A percentile compares a stretch with the other conserved stretches of the same genome.
These are phyloP conservation scores for Entomophthora muscae DNA, from an alignment of 371 early-diverging fungal genomes.

Conservation along the genomic window DNA sequence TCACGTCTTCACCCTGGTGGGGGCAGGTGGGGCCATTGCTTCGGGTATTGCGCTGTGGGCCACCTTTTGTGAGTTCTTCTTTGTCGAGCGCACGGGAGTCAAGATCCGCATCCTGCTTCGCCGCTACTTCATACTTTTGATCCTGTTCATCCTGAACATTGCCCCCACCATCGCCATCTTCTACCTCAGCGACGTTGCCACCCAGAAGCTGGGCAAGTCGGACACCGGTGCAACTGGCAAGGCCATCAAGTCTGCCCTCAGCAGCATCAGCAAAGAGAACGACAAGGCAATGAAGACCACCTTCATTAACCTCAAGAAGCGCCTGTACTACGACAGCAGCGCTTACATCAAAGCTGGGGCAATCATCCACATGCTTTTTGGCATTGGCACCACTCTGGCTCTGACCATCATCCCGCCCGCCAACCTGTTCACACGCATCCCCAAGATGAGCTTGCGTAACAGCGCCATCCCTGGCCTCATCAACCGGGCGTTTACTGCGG, in stretches of 20 bases:
- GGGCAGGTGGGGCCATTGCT: constrained; percentile 48
- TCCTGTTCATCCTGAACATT: constrained; percentile 39
- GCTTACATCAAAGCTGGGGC: constrained; percentile 36
- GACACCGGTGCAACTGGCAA: background rate
- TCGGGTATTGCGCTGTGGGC: constrained; percentile 43
- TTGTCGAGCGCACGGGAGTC: constrained; percentile 39
- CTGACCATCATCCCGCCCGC: constrained; percentile 50
- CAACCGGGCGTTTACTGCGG: constrained; percentile 55
- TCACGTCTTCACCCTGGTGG: constrained; percentile 3
- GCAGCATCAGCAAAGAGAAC: background rate
- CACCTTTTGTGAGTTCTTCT: constrained; percentile 47
- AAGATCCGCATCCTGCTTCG: constrained; percentile 35
- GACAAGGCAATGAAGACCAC: background rate
- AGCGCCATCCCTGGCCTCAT: constrained; percentile 28
- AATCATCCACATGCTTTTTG: constrained; percentile 41
- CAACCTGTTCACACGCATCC: constrained; percentile 32
- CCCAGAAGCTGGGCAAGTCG: background rate
- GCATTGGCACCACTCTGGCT: constrained; percentile 39
- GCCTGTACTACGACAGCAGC: background rate
- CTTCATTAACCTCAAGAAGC: background rate
- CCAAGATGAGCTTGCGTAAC: constrained; percentile 19
- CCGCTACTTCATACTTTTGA: constrained; percentile 33
- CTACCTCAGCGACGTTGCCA: background rate
- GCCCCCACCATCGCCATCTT: constrained; percentile 44
- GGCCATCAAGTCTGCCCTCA: background rate